Evolutionary conservation across 148 eudicot species (phyloP).

Genomic region (Cornus kousa): DNA sequence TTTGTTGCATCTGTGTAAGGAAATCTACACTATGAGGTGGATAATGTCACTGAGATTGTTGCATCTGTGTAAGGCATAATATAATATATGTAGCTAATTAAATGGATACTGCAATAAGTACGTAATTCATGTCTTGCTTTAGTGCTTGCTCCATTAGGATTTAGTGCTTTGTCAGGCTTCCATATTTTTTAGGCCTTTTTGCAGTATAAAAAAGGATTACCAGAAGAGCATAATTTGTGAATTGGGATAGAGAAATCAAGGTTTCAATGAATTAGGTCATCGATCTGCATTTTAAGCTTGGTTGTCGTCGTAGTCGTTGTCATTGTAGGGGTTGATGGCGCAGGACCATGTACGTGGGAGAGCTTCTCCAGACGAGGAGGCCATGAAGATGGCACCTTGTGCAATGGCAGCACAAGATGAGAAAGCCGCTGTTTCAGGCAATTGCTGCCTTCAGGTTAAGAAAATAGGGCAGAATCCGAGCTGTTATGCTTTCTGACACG

Average conservation of each 20-base stretch:
- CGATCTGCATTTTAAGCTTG: slow-evolving; percentile 23
- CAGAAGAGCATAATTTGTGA: background rate
- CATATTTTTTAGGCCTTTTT: background rate
- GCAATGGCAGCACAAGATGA: slow-evolving; percentile 42
- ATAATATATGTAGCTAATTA: too few species aligned
- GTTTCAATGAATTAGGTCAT: slow-evolving; percentile 20
- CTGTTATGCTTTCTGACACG: slow-evolving; percentile 42
- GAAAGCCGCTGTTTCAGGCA: slow-evolving; percentile 16
- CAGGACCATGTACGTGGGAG: slow-evolving; percentile 26
- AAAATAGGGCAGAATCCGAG: too few species aligned
- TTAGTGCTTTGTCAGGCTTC: background rate
- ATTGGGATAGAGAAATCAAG: slow-evolving; percentile 8
- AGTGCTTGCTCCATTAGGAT: slow-evolving; percentile 7
- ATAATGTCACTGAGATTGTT: too few species aligned
- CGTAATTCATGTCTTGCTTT: background rate
- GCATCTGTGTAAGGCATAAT: too few species aligned
- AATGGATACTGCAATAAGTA: too few species aligned
- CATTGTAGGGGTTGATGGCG: too few species aligned
- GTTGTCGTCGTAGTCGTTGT: slow-evolving; percentile 8
- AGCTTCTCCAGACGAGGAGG: slow-evolving; percentile 43
- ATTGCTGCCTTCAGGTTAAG: too few species aligned
- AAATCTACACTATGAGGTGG: too few species aligned
- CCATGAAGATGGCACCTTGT: slow-evolving; percentile 53
- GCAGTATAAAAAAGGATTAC: background rate
- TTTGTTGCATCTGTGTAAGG: too few species aligned